These are phyloP conservation scores for Xylariaceae sp. DNA, from an alignment of 2,329 filamentous ascomycete genomes.

Conservation along the genomic window DNA sequence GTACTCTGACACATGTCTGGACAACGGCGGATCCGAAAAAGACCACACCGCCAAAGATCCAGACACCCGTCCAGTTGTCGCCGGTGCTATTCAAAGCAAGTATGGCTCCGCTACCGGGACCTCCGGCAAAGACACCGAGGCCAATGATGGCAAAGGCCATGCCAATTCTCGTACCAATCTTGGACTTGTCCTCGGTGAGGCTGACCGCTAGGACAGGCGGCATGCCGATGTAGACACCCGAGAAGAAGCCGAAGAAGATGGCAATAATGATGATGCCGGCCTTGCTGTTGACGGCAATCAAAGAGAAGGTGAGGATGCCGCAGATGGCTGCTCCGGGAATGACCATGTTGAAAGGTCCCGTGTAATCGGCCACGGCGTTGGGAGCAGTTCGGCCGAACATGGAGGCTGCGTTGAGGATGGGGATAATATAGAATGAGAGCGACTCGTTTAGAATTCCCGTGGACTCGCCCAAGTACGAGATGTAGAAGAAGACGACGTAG, in stretches of 20 bases:
- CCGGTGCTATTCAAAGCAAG: neutral
- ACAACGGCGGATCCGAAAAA: neutral
- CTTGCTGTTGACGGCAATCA: neutral
- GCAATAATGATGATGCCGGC: neutral
- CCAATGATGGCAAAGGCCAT: slow-evolving; percentile 25
- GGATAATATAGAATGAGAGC: neutral
- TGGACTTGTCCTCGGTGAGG: slow-evolving; percentile 29
- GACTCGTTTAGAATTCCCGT: neutral
- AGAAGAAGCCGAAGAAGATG: neutral
- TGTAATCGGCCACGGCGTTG: neutral
- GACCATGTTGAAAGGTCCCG: neutral
- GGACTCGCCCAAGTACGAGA: neutral
- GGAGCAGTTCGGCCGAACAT: neutral
- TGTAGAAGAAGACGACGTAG: neutral
- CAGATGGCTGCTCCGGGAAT: neutral
- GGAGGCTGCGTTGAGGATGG: neutral
- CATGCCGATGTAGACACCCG: neutral
- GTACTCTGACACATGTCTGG: neutral
- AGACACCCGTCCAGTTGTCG: neutral
- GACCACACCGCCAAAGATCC: neutral
- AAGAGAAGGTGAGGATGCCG: neutral
- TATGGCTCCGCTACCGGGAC: neutral
- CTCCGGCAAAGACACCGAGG: slow-evolving; percentile 16
- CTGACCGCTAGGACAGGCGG: slow-evolving; percentile 12
- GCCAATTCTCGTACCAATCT: slow-evolving; percentile 31